These are phyloP conservation scores for Clarireedia monteithiana DNA, from an alignment of 2,329 filamentous ascomycete species.

Conservation along the genomic window DNA sequence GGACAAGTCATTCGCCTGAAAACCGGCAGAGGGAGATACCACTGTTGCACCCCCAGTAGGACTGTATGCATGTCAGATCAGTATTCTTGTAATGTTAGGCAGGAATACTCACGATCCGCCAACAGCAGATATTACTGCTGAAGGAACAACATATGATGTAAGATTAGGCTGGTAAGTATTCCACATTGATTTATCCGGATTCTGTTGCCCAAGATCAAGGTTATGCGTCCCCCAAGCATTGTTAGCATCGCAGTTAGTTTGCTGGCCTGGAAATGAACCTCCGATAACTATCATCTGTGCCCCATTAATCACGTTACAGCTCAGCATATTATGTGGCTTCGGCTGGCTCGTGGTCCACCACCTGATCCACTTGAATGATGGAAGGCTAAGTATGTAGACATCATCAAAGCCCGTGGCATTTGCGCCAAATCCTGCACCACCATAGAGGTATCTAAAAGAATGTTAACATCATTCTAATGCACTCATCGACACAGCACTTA, in stretches of 20 bases:
- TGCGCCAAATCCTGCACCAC: slow-evolving; percentile 42
- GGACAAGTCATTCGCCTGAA: slow-evolving; percentile 41
- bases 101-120: slow-evolving; percentile 35
- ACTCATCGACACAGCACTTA: slow-evolving; percentile 30
- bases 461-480: slow-evolving; percentile 9
- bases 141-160: slow-evolving; percentile 46
- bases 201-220: slow-evolving; percentile 44
- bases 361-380: slow-evolving; percentile 57
- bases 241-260: slow-evolving; percentile 43
- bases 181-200: slow-evolving; percentile 41
- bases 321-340: slow-evolving; percentile 45
- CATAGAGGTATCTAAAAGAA: slow-evolving; percentile 48
- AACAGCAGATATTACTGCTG: slow-evolving; percentile 40
- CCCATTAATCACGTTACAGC: slow-evolving; percentile 43
- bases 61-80: slow-evolving; percentile 15
- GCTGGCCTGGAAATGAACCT: slow-evolving; percentile 44
- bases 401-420: slow-evolving; percentile 49
- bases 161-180: slow-evolving; percentile 42
- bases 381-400: slow-evolving; percentile 53
- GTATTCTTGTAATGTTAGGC: not conserved
- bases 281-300: slow-evolving; percentile 58
- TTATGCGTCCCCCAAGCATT: slow-evolving; percentile 48
- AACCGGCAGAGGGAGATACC: slow-evolving; percentile 41
- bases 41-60: slow-evolving; percentile 46
- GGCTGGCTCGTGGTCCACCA: slow-evolving; percentile 32